These are phyloP conservation scores for Thecamonas trahens DNA, from an alignment of 78 protist species.

Conservation along the genomic window DNA sequence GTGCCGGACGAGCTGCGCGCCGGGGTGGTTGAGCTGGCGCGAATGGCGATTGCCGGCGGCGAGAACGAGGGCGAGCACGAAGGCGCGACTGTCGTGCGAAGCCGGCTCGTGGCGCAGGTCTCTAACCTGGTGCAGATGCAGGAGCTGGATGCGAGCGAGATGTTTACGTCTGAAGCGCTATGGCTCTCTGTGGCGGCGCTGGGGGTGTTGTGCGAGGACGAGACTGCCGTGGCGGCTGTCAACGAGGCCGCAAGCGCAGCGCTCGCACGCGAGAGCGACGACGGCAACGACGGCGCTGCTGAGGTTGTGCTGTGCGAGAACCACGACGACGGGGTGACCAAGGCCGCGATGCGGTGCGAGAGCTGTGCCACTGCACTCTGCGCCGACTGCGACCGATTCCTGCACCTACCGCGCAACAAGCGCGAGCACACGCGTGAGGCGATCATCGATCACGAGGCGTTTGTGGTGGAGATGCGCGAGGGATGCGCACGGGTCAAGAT, in stretches of 20 bases:
- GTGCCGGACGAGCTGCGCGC: too few relatives aligned
- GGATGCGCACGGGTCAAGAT: background rate
- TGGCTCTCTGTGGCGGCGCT: background rate
- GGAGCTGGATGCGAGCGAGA: background rate
- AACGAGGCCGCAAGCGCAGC: background rate
- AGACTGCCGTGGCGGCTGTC: background rate
- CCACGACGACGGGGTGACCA: slow-evolving; percentile 4
- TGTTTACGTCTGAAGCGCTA: too few relatives aligned
- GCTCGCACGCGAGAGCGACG: background rate
- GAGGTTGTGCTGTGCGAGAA: background rate
- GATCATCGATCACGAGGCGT: background rate
- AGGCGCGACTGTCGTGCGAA: background rate
- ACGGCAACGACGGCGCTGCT: too few relatives aligned
- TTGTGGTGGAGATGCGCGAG: background rate
- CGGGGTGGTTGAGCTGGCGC: background rate
- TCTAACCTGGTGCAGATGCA: background rate
- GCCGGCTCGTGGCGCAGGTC: background rate
- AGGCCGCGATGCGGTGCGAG: background rate
- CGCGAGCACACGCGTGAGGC: background rate
- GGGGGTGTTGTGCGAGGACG: background rate
- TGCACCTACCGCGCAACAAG: background rate
- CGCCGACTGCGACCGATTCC: background rate
- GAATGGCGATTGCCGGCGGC: background rate
- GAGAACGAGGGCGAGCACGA: background rate
- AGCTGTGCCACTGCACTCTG: background rate